Conservation (phyloP, 768 basidiomycete species). For the Mycena indigotica region DNA sequence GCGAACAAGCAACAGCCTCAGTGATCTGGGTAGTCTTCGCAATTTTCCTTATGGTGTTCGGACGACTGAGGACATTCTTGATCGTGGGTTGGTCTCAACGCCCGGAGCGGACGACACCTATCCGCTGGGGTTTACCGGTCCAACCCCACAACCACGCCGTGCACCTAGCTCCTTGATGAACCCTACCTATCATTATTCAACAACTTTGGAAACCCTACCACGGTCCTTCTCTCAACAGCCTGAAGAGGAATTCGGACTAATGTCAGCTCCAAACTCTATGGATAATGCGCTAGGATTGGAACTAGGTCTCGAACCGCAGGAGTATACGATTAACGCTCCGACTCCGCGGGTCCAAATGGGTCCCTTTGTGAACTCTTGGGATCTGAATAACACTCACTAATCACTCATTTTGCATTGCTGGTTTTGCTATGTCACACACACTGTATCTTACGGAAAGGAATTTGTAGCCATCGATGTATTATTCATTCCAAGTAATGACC, state of each 20-base stretch:
- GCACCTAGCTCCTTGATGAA: neutral
- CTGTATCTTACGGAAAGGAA: constrained; percentile 14
- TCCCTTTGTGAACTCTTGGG: constrained; percentile 12
- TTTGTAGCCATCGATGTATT: constrained; percentile 16
- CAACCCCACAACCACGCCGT: neutral
- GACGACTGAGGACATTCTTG: neutral
- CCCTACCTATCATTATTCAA: neutral
- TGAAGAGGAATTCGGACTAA: neutral
- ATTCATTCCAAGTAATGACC: constrained; percentile 78
- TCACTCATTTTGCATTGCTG: neutral
- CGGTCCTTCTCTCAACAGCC: constrained; percentile 15
- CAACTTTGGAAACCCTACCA: neutral
- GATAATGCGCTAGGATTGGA: constrained; percentile 20
- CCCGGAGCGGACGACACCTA: constrained; percentile 1
- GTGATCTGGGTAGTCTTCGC: constrained; percentile 6
- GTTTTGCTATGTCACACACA: constrained; percentile 7
- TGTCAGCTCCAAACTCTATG: constrained; percentile 5
- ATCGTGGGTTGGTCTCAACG: constrained; percentile 8
- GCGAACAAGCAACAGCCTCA: constrained; percentile 13
- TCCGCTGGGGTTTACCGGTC: constrained; percentile 10
- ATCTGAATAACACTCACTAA: neutral
- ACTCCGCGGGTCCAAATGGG: constrained; percentile 19
- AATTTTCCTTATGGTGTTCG: constrained; percentile 6
- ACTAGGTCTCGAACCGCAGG: constrained; percentile 8
- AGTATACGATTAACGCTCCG: constrained; percentile 13